phyloP scores from a whole-genome alignment of 805 yeast genomes.

The Helenozyma rhizophorensis region DNA sequence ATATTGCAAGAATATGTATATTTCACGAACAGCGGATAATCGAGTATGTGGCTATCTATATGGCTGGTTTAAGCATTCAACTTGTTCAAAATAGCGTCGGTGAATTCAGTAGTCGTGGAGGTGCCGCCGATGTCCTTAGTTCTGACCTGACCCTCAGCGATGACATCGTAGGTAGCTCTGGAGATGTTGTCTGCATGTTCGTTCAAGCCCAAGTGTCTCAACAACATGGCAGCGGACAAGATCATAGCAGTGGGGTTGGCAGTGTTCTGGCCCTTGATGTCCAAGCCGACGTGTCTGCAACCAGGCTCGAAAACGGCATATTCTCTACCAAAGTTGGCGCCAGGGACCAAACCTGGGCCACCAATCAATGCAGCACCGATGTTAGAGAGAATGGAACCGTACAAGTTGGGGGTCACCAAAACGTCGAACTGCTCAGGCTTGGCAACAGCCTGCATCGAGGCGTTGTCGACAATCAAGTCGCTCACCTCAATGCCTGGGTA shows the following conservation, averaged over 20 bases:
- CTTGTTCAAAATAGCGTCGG: constrained; percentile 80
- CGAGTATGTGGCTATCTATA: constrained; percentile 10
- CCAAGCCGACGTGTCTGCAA: constrained; percentile 98
- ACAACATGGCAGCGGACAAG: constrained; percentile 82
- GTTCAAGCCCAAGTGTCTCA: constrained; percentile 92
- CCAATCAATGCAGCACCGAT: constrained; percentile 97
- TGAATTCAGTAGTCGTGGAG: constrained; percentile 88
- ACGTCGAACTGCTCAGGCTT: constrained; percentile 98
- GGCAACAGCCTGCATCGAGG: constrained; percentile 99
- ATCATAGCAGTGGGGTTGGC: constrained; percentile 99
- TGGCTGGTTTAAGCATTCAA: constrained; percentile 32
- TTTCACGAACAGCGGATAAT: too few relatives aligned
- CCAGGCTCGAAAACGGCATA: constrained; percentile 99
- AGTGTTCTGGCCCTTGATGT: constrained; percentile 87
- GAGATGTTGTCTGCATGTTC: constrained; percentile 81
- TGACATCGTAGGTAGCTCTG: constrained; percentile 82
- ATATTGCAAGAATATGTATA: too few relatives aligned
- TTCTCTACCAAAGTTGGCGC: constrained; percentile 97
- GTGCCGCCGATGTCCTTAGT: constrained; percentile 92
- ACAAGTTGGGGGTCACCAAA: constrained; percentile 94
- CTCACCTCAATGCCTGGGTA: constrained; percentile 78
- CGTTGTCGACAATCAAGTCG: constrained; percentile 97
- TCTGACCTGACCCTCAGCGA: constrained; percentile 80
- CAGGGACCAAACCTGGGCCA: constrained; percentile 98
- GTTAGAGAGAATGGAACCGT: constrained; percentile 96